These are phyloP conservation scores for Quercus lobata DNA, from an alignment of 331 rosid genomes.

Conservation along the genomic window DNA sequence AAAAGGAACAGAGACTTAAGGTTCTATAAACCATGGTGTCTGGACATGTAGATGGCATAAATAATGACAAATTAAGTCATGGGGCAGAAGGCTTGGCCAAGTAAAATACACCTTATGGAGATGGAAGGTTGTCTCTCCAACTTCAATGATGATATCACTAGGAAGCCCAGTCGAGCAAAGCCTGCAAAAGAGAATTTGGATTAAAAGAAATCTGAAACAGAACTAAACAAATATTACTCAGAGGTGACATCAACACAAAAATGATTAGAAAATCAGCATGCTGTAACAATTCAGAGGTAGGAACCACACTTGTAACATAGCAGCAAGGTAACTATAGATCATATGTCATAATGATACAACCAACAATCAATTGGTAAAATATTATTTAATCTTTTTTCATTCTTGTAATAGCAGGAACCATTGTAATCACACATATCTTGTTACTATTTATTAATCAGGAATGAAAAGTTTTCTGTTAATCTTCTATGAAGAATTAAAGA, in stretches of 20 bases:
- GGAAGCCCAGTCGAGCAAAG: constrained; percentile 80
- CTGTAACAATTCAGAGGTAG: not conserved
- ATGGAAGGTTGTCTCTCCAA: constrained; percentile 65
- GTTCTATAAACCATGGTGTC: not conserved
- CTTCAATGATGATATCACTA: constrained; percentile 73
- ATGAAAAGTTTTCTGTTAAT: not conserved
- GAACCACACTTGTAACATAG: not conserved
- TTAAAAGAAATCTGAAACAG: not conserved
- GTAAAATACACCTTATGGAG: constrained; percentile 74
- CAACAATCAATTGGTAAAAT: not conserved
- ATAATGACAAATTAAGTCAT: not conserved
- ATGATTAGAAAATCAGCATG: not conserved
- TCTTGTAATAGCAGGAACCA: not conserved
- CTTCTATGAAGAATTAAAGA: not conserved
- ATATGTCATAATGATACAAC: not conserved
- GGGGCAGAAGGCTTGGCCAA: constrained; percentile 5
- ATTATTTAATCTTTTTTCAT: not conserved
- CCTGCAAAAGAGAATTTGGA: constrained; percentile 40
- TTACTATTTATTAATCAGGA: not conserved
- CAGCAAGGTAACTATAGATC: not conserved
- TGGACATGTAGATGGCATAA: not conserved
- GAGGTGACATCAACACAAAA: not conserved
- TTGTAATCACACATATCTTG: not conserved
- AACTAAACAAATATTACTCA: not conserved
- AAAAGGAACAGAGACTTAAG: not conserved